A percentile compares a stretch with the other conserved stretches of the same genome.
phyloP scores from a whole-genome alignment of 2,329 filamentous ascomycete species.

The Colletotrichum liaoningense region DNA sequence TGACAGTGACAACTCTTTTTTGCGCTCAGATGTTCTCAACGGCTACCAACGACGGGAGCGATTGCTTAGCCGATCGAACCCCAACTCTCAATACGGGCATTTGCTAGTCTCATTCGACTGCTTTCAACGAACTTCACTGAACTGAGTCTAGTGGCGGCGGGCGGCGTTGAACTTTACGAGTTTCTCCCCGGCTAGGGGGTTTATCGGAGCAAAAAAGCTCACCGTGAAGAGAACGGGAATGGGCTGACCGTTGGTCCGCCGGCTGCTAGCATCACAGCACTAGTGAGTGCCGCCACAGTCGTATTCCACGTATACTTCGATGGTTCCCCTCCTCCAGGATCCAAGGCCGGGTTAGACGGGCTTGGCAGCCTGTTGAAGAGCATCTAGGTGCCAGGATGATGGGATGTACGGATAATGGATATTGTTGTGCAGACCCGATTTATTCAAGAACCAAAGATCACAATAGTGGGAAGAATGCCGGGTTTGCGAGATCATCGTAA shows the following conservation, averaged over 20 bases:
- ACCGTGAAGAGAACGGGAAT: constrained; percentile 6
- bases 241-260: constrained; percentile 2
- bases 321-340: neutral
- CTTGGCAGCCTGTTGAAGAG: neutral
- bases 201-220: neutral
- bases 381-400: neutral
- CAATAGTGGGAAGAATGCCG: neutral
- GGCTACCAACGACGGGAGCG: neutral
- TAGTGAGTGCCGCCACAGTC: constrained; percentile 24
- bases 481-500: constrained; percentile 24
- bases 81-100: neutral
- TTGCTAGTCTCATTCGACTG: neutral
- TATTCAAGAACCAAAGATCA: neutral
- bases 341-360: neutral
- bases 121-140: neutral
- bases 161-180: neutral
- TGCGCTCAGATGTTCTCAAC: neutral
- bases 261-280: neutral
- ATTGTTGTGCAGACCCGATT: neutral
- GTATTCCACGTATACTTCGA: neutral
- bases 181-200: neutral
- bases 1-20: neutral
- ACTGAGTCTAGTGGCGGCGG: neutral
- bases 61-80: neutral
- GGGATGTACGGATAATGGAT: neutral